These are phyloP conservation scores for Puccinia brachypodii DNA, from an alignment of 1,284 basidiomycete genomes.

Conservation along the genomic window DNA sequence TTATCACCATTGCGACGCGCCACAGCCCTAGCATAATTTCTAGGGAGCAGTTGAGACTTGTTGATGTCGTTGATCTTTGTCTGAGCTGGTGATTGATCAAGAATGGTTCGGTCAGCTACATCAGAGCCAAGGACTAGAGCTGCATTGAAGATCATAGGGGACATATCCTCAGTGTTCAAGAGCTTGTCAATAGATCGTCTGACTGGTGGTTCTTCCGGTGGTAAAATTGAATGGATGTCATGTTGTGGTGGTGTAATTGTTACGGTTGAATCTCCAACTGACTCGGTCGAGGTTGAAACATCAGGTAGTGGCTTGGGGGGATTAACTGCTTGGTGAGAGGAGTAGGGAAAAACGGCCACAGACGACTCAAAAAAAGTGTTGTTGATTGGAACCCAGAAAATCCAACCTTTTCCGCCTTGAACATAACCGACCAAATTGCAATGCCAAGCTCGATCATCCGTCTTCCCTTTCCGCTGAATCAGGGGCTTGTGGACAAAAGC, in stretches of 20 bases:
- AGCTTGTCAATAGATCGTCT: background rate
- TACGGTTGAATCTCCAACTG: no score
- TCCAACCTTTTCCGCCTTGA: constrained; percentile 20
- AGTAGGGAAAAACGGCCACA: background rate
- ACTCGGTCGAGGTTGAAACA: no score
- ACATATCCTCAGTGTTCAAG: background rate
- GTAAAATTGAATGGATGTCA: no score
- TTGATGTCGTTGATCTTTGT: background rate
- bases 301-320: no score
- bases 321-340: background rate
- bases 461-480: background rate
- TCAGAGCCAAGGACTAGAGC: background rate
- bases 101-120: background rate
- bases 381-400: background rate
- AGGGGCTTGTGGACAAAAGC: constrained; percentile 29
- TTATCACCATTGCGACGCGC: background rate
- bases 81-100: background rate
- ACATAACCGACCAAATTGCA: constrained; percentile 14
- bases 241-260: background rate
- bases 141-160: background rate
- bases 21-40: background rate
- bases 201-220: background rate
- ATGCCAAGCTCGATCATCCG: background rate
- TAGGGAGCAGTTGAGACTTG: background rate
- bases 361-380: constrained; percentile 24